Percentiles rank a stretch among this genome's conserved stretches.
phyloP scores from a whole-genome alignment of 1,284 basidiomycete species.

The Austroboletus rostrupii region DNA sequence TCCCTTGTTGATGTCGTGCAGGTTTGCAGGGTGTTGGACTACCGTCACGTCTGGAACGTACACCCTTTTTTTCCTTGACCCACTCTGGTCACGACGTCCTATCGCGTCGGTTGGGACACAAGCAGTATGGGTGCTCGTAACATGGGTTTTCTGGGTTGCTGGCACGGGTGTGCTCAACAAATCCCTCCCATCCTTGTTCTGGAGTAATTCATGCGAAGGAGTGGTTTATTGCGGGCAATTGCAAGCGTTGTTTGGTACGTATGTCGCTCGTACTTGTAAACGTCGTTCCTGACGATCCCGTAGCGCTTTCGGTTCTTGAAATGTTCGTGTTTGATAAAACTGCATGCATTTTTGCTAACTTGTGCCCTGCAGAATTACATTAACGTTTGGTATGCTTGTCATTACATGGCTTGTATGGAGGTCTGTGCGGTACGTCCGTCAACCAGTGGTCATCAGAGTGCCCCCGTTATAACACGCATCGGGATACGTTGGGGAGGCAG shows the following conservation, averaged over 20 bases:
- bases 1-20: conserved; percentile 24
- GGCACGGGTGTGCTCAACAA: conserved; percentile 46
- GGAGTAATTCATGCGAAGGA: conserved; percentile 33
- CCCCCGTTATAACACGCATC: conserved; percentile 19
- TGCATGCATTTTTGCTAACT: conserved; percentile 6
- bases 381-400: conserved; percentile 42
- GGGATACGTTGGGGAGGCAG: conserved; percentile 1
- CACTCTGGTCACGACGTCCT: conserved; percentile 46
- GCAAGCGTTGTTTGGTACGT: conserved; percentile 45
- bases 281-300: conserved; percentile 8
- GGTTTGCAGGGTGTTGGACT: conserved; percentile 58
- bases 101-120: conserved; percentile 55
- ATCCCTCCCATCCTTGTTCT: conserved; percentile 40
- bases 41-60: conserved; percentile 45
- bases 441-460: conserved; percentile 28
- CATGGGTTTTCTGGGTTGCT: conserved; percentile 56
- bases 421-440: conserved; percentile 36
- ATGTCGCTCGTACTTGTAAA: neutral
- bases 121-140: conserved; percentile 48
- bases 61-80: conserved; percentile 53
- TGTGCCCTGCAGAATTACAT: conserved; percentile 31
- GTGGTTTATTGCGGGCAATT: conserved; percentile 54
- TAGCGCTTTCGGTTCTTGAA: conserved; percentile 44
- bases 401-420: conserved; percentile 49
- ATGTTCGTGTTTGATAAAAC: conserved; percentile 34